Evolutionary conservation across 2,329 filamentous ascomycete species (phyloP).

Genomic region (Cordyceps tenuipes): DNA sequence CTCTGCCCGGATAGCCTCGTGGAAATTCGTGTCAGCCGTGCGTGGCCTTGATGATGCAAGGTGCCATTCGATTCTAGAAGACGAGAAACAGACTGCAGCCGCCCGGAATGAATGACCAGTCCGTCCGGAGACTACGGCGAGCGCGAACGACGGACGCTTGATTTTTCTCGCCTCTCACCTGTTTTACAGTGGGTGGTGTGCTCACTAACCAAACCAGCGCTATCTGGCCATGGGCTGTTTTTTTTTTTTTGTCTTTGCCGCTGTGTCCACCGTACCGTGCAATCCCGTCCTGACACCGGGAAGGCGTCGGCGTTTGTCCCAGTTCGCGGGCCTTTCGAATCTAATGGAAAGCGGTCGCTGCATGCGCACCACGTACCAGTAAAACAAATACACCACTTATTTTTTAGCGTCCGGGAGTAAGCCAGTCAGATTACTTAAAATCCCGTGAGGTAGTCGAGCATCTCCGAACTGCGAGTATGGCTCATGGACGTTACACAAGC

Average conservation of each 20-base stretch:
- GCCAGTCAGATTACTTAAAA: background rate
- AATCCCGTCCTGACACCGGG: background rate
- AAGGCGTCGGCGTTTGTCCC: background rate
- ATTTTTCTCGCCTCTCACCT: background rate
- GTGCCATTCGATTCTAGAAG: slow-evolving; percentile 7
- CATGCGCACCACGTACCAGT: background rate
- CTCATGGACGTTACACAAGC: background rate
- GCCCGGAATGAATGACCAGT: slow-evolving; percentile 8
- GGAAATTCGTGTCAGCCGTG: background rate
- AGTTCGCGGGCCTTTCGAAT: background rate
- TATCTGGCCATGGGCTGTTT: slow-evolving; percentile 7
- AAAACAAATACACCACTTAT: background rate
- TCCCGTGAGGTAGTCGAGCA: background rate
- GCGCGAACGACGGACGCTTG: background rate
- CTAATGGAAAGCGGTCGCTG: background rate
- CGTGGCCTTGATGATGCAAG: slow-evolving; percentile 5
- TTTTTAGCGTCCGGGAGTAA: background rate
- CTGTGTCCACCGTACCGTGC: background rate
- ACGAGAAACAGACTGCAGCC: background rate
- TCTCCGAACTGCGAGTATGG: background rate
- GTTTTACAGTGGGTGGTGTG: slow-evolving; percentile 3
- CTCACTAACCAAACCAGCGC: background rate
- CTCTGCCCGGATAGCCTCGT: background rate
- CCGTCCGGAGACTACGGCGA: slow-evolving; percentile 3
- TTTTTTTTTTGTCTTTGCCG: background rate